Percentiles rank a stretch among this genome's conserved stretches.
Evolutionary conservation across 1,284 basidiomycete species (phyloP).

Genomic region (Ganoderma sp.): DNA sequence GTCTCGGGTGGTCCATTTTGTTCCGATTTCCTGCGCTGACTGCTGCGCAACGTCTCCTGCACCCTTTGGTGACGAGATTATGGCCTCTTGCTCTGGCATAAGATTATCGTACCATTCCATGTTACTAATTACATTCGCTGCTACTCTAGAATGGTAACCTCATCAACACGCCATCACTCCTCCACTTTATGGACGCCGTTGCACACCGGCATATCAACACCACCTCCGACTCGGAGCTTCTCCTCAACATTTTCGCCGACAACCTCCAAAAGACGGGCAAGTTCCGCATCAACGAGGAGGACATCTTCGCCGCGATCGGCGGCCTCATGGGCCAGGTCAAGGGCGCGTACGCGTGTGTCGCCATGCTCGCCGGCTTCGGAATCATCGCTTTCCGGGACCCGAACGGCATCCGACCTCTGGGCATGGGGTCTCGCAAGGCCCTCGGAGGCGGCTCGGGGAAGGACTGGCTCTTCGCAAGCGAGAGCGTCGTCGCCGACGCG

Average conservation of each 20-base stretch:
- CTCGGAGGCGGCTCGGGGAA: slow-evolving; percentile 51
- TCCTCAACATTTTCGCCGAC: slow-evolving; percentile 97
- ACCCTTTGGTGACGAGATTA: too few species aligned
- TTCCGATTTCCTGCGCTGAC: too few species aligned
- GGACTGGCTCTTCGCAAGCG: slow-evolving; percentile 94
- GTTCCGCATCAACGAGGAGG: slow-evolving; percentile 99
- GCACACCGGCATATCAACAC: slow-evolving; percentile 99
- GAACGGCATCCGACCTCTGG: slow-evolving; percentile 96
- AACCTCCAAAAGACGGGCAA: slow-evolving; percentile 99
- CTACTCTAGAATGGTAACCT: slow-evolving; percentile 93
- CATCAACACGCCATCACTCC: slow-evolving; percentile 88
- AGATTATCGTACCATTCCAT: too few species aligned
- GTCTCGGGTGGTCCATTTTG: too few species aligned
- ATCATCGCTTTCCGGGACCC: slow-evolving; percentile 99
- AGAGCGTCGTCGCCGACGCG: slow-evolving; percentile 96
- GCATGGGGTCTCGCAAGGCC: slow-evolving; percentile 75
- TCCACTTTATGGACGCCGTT: slow-evolving; percentile 93
- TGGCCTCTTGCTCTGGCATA: too few species aligned
- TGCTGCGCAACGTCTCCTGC: not conserved
- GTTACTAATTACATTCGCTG: slow-evolving; percentile 9
- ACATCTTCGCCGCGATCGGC: slow-evolving; percentile 95
- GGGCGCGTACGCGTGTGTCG: slow-evolving; percentile 96
- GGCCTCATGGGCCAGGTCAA: slow-evolving; percentile 88
- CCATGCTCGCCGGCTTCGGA: slow-evolving; percentile 98
- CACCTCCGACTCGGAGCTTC: slow-evolving; percentile 95